Evolutionary conservation across 495 filamentous ascomycete species (phyloP), one percentile per base, ranked within the genome.

Genomic region (Trichoderma erinaceum): DNA sequence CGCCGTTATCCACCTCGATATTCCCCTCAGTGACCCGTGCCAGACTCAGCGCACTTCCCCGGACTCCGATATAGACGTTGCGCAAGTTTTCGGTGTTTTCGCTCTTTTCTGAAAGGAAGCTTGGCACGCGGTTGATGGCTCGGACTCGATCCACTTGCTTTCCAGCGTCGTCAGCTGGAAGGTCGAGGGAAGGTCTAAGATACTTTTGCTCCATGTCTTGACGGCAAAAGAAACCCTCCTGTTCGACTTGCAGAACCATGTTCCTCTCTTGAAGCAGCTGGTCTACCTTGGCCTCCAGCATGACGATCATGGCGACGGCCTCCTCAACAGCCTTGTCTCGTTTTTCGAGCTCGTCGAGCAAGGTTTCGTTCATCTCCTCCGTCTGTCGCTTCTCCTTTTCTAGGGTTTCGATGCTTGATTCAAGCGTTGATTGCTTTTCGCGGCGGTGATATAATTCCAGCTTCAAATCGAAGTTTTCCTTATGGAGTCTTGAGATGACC

Each of bases 401-500:
- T 21, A 90, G 82, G 66, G 81, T 82, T 61, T 90, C 85, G 56
- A 92, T 70, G 56, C 86, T 81, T 66, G 85, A 82, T 71, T 90
- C 88, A 50, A 93, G 71, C 6, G 68, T 68, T 18, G 75, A 76
- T 71, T 85, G 82, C 65, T 77, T 78, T 73, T 87, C 79, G 32
- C 91, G 86, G 64, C 89, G 83, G 70, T 97, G 90, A 71, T 86
- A 90, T 1, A 97, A 81, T 69, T 94, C 90, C 63, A 97, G 80
- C 76, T 96, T 96, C 68, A 97, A 81, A 73, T 93, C 90, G 73
- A 96, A 97, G 71, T 96, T 95, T 73, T 94, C 86, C 72, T 96
- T 96, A 73, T 89, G 88, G 61, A 96, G 78, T 63, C 85, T 90
- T 23, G 78, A 83, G 46, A 82, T 66, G 50, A 78, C 81, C 72